Evolutionary conservation across 2,329 filamentous ascomycete species (phyloP), one percentile per base, ranked within the genome.

Genomic region (Aspergillus ustus): DNA sequence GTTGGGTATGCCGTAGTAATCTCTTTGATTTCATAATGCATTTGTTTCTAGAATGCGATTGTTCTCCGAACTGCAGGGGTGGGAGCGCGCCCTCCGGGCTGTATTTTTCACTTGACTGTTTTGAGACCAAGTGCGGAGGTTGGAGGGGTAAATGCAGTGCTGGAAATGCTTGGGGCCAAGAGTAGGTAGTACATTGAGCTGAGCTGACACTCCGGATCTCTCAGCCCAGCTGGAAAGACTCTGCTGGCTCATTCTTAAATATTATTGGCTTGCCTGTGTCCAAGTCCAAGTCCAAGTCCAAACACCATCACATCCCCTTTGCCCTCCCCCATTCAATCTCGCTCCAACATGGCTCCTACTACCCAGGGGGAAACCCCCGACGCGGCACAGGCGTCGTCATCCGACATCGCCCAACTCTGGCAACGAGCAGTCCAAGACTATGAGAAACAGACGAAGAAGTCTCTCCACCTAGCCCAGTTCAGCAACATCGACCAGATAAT

Each of bases 321-420:
- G n/a, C 46, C 28, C 46, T 49, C 46, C 4, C 46, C 3, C 46
- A 49, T n/a, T 49, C 46, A 49, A 49, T 49, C 19, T n/a, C 19
- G 46, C 46, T 46, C 19, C 46, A 49, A 49, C 46, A 49, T 49
- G 46, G 46, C 46, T 22, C n/a, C n/a, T n/a, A n/a, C n/a, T n/a
- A 49, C 46, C 13, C 11, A n/a, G 46, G 46, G 46, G 19, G 2
- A 49, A n/a, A n/a, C n/a, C 9, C 13, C 22, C 46, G 19, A 49
- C 46, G 46, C 19, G 29, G 29, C 20, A 9, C 34, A 19, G 13
- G 52, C 19, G 37, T 20, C 22, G 31, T 20, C 13, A 4, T 52
- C 56, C 7, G 49, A 59, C 25, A 20, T 59, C 13, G 51, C 44
- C 20, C 57, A 60, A 11, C 51, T 60, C 22, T 60, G 57, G 57